Percentiles rank a stretch among this genome's conserved stretches.
Conservation (phyloP, 2,329 filamentous ascomycete species). For the Calonectria pseudoturangicola region DNA sequence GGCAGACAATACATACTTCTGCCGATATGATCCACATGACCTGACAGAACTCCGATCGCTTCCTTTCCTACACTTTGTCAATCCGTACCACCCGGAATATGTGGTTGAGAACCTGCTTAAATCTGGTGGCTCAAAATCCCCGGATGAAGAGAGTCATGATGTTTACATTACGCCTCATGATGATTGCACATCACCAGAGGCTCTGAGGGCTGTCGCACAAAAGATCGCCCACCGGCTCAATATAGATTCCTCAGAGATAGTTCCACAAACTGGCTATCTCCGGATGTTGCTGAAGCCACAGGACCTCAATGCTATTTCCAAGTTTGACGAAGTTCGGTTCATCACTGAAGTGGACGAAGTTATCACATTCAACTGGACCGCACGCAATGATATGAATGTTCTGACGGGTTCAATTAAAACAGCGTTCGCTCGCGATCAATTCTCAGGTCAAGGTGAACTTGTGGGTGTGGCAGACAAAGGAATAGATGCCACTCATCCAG, state of each 20-base stretch:
- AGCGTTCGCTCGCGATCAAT: background rate
- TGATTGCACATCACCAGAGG: background rate
- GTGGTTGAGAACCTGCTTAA: background rate
- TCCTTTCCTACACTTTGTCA: background rate
- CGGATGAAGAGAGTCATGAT: background rate
- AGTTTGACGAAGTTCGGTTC: background rate
- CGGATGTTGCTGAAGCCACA: background rate
- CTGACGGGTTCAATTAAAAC: background rate
- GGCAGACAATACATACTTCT: background rate
- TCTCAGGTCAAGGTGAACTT: background rate
- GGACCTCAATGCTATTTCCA: background rate
- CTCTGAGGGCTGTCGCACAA: background rate
- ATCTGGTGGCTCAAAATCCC: background rate
- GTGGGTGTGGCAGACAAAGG: background rate
- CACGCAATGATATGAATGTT: background rate
- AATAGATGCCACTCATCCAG: background rate
- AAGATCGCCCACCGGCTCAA: background rate
- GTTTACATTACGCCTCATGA: background rate
- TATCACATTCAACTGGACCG: background rate
- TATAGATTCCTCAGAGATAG: background rate
- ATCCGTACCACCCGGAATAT: background rate
- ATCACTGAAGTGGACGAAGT: background rate
- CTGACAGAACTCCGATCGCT: background rate
- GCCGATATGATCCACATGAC: slow-evolving; percentile 2
- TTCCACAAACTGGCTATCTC: background rate